These are phyloP conservation scores for Glycine tomentella DNA, from an alignment of 306 rosid genomes.

Conservation along the genomic window DNA sequence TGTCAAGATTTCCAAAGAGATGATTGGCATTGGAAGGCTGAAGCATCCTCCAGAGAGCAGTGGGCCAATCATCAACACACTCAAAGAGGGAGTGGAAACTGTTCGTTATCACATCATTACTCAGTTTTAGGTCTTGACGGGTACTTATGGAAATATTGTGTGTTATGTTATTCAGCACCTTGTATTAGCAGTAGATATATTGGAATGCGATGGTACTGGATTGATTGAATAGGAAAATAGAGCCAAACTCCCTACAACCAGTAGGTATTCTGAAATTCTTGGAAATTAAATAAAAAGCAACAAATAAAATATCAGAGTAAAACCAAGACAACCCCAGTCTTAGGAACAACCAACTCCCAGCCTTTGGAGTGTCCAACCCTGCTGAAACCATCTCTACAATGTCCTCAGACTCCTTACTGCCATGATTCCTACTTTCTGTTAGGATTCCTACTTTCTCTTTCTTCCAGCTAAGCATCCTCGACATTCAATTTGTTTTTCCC, in stretches of 20 bases:
- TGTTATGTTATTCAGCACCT: conserved; percentile 19
- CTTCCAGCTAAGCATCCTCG: neutral
- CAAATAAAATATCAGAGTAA: neutral
- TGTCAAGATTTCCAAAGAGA: conserved; percentile 84
- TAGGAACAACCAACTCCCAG: neutral
- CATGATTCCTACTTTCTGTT: neutral
- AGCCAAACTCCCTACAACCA: neutral
- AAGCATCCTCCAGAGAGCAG: conserved; percentile 64
- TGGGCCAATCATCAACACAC: conserved; percentile 65
- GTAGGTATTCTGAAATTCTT: neutral
- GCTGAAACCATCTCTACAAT: neutral
- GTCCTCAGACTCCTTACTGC: neutral
- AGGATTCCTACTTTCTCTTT: neutral
- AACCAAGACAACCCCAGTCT: neutral
- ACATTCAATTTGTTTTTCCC: neutral
- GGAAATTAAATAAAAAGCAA: neutral
- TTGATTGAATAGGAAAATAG: neutral
- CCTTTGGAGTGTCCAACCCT: neutral
- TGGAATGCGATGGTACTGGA: neutral
- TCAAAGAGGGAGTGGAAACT: conserved; percentile 64
- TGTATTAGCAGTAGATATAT: neutral
- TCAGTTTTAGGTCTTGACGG: conserved; percentile 95
- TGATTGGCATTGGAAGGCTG: conserved; percentile 95
- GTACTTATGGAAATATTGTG: conserved; percentile 50
- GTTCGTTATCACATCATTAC: conserved; percentile 84